Evolutionary conservation across 139 green algal species (phyloP).

Genomic region (Raphidocelis subcapitata): DNA sequence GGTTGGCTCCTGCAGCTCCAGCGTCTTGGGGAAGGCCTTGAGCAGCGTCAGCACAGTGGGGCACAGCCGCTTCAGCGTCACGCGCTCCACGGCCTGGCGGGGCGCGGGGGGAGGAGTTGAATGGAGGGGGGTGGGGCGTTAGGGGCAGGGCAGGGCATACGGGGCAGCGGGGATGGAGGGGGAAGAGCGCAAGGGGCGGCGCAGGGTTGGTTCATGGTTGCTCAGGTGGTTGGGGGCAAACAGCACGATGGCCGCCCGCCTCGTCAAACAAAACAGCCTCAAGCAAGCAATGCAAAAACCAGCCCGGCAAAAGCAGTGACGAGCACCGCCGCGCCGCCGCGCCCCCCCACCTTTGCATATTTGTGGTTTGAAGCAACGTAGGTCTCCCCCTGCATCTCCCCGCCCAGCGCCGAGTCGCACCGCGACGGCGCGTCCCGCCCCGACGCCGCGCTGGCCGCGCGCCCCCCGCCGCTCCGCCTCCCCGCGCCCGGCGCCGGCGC

Average conservation of each 20-base stretch:
- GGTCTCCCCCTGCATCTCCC: background rate
- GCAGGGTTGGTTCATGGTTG: too few species aligned
- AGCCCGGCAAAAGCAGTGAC: too few species aligned
- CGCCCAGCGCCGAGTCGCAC: background rate
- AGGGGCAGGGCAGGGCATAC: background rate
- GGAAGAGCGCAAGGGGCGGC: background rate
- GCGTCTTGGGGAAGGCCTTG: constrained; percentile 37
- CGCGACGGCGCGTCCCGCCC: too few species aligned
- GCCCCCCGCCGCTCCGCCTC: background rate
- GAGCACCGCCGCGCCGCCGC: too few species aligned
- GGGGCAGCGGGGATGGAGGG: background rate
- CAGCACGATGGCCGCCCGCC: background rate
- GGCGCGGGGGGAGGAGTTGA: background rate
- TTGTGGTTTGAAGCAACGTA: constrained; percentile 16
- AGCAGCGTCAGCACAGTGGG: constrained; percentile 51
- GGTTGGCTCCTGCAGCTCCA: constrained; percentile 69
- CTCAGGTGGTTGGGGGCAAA: background rate
- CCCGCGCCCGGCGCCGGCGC: too few species aligned
- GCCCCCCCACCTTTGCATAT: constrained; percentile 14
- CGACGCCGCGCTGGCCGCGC: background rate
- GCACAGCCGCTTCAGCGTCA: constrained; percentile 48
- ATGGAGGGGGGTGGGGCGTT: background rate
- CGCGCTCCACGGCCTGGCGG: constrained; percentile 32
- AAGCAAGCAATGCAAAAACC: background rate
- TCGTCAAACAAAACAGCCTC: too few species aligned